Evolutionary conservation across 1,284 basidiomycete genomes (phyloP).

Genomic region (Pseudozyma hubeiensis): DNA sequence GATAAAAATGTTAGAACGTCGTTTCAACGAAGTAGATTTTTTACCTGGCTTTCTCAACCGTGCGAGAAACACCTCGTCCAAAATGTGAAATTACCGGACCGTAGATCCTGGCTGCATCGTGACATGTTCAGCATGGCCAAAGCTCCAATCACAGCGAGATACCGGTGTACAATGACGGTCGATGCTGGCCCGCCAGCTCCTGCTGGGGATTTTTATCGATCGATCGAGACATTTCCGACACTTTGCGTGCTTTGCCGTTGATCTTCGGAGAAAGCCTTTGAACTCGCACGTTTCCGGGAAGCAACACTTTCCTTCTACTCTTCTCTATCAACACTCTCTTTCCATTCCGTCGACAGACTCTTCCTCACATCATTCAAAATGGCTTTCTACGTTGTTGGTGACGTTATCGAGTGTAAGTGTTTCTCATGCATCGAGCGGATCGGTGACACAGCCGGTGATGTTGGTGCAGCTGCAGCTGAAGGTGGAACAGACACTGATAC

Average conservation of each 20-base stretch:
- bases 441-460: too few relatives aligned
- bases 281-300: neutral
- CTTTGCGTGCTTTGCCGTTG: neutral
- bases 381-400: constrained; percentile 58
- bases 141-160: constrained; percentile 13
- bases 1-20: neutral
- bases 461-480: neutral
- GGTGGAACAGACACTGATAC: neutral
- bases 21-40: neutral
- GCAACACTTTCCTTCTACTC: neutral
- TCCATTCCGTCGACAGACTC: neutral
- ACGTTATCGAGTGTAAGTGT: constrained; percentile 55
- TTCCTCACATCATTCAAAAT: constrained; percentile 23
- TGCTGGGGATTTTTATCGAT: constrained; percentile 20
- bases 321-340: constrained; percentile 1
- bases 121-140: constrained; percentile 5
- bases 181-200: neutral
- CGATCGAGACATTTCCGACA: constrained; percentile 12
- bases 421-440: too few relatives aligned
- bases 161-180: constrained; percentile 22
- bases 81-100: constrained; percentile 15
- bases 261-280: constrained; percentile 14
- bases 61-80: constrained; percentile 8
- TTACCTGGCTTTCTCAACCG: neutral
- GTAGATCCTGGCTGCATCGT: constrained; percentile 34